These are phyloP conservation scores for Malbranchea cinnamomea DNA, from an alignment of 2,329 filamentous ascomycete genomes.

Conservation along the genomic window DNA sequence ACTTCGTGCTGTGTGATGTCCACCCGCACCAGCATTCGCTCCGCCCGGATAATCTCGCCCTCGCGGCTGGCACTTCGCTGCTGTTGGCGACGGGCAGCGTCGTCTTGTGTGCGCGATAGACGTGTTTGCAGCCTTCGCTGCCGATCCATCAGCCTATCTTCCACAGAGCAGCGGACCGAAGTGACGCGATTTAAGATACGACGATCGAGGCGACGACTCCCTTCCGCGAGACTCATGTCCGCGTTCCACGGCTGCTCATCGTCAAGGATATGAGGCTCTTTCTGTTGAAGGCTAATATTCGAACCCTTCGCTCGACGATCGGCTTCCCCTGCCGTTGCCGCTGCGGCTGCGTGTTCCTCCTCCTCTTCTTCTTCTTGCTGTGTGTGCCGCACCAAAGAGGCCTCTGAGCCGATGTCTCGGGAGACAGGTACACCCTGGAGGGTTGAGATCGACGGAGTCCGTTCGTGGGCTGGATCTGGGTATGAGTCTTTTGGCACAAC, in stretches of 20 bases:
- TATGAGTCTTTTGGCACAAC: too few relatives aligned
- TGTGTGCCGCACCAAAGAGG: constrained; percentile 17
- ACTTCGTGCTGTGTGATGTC: constrained; percentile 39
- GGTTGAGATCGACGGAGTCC: neutral
- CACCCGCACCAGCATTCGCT: constrained; percentile 51
- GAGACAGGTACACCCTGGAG: neutral
- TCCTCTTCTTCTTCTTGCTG: constrained; percentile 8
- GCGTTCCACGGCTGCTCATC: constrained; percentile 8
- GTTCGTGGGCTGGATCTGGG: too few relatives aligned
- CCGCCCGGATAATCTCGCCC: constrained; percentile 51
- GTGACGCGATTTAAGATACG: constrained; percentile 12
- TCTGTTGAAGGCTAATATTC: constrained; percentile 18
- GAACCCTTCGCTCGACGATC: too few relatives aligned
- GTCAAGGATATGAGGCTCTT: constrained; percentile 21
- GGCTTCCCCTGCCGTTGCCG: too few relatives aligned
- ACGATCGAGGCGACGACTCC: constrained; percentile 6
- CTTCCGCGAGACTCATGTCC: neutral
- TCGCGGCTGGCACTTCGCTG: constrained; percentile 5
- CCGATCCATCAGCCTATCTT: constrained; percentile 28
- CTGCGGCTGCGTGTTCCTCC: too few relatives aligned
- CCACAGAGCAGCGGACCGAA: constrained; percentile 28
- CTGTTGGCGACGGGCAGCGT: constrained; percentile 9
- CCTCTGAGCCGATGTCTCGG: neutral
- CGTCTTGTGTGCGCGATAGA: constrained; percentile 14
- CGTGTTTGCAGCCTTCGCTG: constrained; percentile 25